Base-by-base conservation (phyloP, 305 asterid genomes). In the Ajuga reptans region DNA sequence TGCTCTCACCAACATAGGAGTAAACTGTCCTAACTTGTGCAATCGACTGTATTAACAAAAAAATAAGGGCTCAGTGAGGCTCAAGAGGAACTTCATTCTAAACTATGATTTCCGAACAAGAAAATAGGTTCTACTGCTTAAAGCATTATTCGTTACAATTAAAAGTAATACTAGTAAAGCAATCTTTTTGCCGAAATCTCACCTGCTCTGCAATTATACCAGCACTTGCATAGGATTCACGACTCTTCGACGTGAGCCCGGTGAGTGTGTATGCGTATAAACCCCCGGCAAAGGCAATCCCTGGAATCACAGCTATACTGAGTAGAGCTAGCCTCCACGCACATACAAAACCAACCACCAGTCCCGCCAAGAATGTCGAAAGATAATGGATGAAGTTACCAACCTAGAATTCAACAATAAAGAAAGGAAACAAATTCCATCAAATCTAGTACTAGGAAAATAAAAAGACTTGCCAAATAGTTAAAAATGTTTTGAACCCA, bases 121-220 rank as follows among this genome's bases (percentile, higher is more conserved):
- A 57, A 56, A 0, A 71, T 39, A 41, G 66, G 3, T 15, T 51
- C 11, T 60, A 56, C 14, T 24, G 34, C 4, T 9, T 5, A 7
- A 17, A 42, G 42, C 49, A 66, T 17, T 39, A 58, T 34, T 15
- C 9, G 0, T 3, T 2, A 14, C 33, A 46, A 54, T 36, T n/a
- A 55, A 59, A n/a, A 24, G 63, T 8, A 59, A 12, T 0, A 47
- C 27, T 21, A 21, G 27, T 0, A 53, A 54, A 6, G 7, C 59
- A 45, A 73, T 73, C n/a, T 41, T 72, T 60, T 60, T 41, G 15
- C 50, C 46, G 31, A 45, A 64, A 41, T 49, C 82, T 81, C 59
- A 94, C 99, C 99, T 94, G 98, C 84, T 94, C 99, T 0, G 98
- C 99, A 41, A 91, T 82, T 67, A 91, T 88, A 50, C 96, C 95